A percentile compares a stretch with the other conserved stretches of the same genome.
Evolutionary conservation across 495 filamentous ascomycete genomes (phyloP).

Genomic region (Melanomma pulvis-pyrius): DNA sequence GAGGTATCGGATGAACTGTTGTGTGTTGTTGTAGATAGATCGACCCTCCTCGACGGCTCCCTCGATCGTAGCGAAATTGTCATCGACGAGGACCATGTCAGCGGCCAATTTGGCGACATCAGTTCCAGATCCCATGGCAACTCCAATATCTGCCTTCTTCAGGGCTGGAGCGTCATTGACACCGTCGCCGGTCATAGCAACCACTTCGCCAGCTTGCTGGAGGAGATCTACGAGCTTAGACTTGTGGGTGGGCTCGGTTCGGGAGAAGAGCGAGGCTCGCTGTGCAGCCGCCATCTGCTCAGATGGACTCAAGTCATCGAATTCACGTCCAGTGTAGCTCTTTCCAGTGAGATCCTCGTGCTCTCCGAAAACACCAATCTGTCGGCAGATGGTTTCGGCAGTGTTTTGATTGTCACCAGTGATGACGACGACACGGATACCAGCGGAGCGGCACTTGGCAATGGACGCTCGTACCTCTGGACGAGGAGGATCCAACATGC

Average conservation of each 20-base stretch:
- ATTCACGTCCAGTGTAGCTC: constrained; percentile 93
- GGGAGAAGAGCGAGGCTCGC: constrained; percentile 90
- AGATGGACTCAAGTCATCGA: constrained; percentile 77
- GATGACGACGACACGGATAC: constrained; percentile 96
- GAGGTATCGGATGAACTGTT: constrained; percentile 98
- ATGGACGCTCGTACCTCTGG: constrained; percentile 90
- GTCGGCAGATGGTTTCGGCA: constrained; percentile 94
- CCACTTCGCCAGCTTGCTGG: constrained; percentile 89
- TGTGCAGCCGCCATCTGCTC: constrained; percentile 84
- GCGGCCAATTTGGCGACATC: constrained; percentile 96
- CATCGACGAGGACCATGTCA: constrained; percentile 98
- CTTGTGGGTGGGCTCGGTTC: constrained; percentile 95
- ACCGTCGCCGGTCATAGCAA: constrained; percentile 99
- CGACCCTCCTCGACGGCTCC: constrained; percentile 95
- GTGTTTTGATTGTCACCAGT: constrained; percentile 98
- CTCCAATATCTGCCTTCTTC: constrained; percentile 98
- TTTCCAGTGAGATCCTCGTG: constrained; percentile 85
- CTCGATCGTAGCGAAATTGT: constrained; percentile 98
- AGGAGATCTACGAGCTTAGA: constrained; percentile 94
- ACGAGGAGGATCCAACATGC: constrained; percentile 96
- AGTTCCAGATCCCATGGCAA: constrained; percentile 98
- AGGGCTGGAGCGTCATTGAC: constrained; percentile 98
- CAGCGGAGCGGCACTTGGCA: constrained; percentile 83
- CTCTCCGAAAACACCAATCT: constrained; percentile 89
- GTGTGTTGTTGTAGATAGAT: constrained; percentile 99